These are phyloP conservation scores for Podila epigama DNA, from an alignment of 192 early-diverging fungal genomes.

Conservation along the genomic window DNA sequence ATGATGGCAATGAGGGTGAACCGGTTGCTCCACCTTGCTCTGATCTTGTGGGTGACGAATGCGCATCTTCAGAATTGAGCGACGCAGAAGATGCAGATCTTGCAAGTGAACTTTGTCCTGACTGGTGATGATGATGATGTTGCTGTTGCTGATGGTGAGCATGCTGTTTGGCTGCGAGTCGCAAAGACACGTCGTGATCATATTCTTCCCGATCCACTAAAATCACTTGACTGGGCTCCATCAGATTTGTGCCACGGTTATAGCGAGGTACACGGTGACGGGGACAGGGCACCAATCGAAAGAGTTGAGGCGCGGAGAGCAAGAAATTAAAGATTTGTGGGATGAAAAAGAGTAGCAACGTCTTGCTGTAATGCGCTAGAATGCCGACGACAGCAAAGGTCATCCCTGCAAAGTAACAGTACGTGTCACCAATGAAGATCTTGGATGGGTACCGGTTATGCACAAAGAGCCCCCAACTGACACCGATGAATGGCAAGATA, in stretches of 20 bases:
- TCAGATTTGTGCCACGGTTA: conserved; percentile 31
- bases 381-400: conserved; percentile 98
- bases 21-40: background rate
- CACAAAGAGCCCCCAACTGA: conserved; percentile 78
- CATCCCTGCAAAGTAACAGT: conserved; percentile 99
- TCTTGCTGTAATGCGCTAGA: conserved; percentile 92
- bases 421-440: conserved; percentile 97
- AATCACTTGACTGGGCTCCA: conserved; percentile 30
- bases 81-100: conserved; percentile 12
- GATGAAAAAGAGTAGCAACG: conserved; percentile 90
- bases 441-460: conserved; percentile 95
- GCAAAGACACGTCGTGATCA: conserved; percentile 16
- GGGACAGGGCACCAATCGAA: conserved; percentile 93
- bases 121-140: conserved; percentile 3
- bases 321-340: conserved; percentile 99
- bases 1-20: background rate
- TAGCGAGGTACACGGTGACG: conserved; percentile 92
- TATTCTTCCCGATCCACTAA: conserved; percentile 18
- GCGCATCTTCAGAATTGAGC: background rate
- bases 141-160: background rate
- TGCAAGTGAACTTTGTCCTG: conserved; percentile 12
- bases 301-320: conserved; percentile 94
- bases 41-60: background rate
- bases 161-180: conserved; percentile 11
- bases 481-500: conserved; percentile 91